phyloP scores from a whole-genome alignment of 108 stramenopile genomes.

The Pseudonitzschia pungens region DNA sequence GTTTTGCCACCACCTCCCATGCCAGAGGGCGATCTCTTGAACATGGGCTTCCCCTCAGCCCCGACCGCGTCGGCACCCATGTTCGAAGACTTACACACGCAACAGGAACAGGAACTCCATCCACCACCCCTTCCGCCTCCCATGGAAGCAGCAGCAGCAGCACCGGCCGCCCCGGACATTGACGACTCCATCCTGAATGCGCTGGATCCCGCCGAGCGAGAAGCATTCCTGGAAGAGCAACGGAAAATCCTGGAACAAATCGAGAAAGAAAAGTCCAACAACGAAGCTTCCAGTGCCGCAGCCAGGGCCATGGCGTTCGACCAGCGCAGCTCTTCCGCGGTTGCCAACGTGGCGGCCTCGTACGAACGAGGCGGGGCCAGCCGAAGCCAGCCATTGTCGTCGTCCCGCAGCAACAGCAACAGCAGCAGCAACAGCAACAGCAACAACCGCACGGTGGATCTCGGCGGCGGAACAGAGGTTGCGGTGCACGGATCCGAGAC shows the following conservation, averaged over 20 bases:
- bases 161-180: slow-evolving; percentile 19
- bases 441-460: slow-evolving; percentile 26
- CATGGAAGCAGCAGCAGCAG: slow-evolving; percentile 8
- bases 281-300: slow-evolving; percentile 53
- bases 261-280: slow-evolving; percentile 52
- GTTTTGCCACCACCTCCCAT: slow-evolving; percentile 26
- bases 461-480: slow-evolving; percentile 51
- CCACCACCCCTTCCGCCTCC: slow-evolving; percentile 15
- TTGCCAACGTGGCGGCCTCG: slow-evolving; percentile 33
- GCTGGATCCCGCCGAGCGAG: slow-evolving; percentile 57
- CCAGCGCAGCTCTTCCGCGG: slow-evolving; percentile 38
- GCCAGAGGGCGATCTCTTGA: background rate
- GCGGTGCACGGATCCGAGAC: slow-evolving; percentile 65
- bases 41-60: slow-evolving; percentile 15
- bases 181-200: slow-evolving; percentile 47
- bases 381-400: background rate
- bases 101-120: slow-evolving; percentile 11
- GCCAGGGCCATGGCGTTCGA: slow-evolving; percentile 50
- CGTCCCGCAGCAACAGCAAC: slow-evolving; percentile 7
- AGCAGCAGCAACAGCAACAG: background rate
- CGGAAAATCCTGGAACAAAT: slow-evolving; percentile 68
- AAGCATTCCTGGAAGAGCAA: slow-evolving; percentile 75
- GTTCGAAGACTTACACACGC: slow-evolving; percentile 42
- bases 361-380: slow-evolving; percentile 12
- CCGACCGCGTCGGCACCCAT: slow-evolving; percentile 55